Conservation (phyloP, 495 filamentous ascomycete genomes). For the Aspergillus leporis region DNA sequence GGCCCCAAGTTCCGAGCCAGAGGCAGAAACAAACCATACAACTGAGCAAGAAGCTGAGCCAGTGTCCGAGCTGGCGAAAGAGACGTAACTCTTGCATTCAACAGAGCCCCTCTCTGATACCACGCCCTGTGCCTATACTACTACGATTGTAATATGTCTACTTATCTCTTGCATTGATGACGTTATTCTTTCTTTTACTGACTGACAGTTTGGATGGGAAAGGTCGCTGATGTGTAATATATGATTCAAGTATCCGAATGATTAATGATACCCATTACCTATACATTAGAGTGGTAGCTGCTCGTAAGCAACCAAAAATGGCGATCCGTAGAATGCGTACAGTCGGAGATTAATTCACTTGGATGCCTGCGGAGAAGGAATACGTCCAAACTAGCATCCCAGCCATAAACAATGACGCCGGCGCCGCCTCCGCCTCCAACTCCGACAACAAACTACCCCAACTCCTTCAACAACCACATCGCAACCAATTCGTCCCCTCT, state of each 20-base stretch:
- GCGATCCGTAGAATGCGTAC: not conserved
- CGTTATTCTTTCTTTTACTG: conserved; percentile 18
- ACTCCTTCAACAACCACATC: not conserved
- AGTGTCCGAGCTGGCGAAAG: conserved; percentile 19
- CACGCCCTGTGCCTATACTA: conserved; percentile 17
- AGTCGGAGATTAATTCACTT: not conserved
- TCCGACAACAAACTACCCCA: not conserved
- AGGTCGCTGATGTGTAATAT: conserved; percentile 34
- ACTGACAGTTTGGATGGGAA: conserved; percentile 10
- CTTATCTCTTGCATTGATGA: conserved; percentile 13
- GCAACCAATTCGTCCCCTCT: not conserved
- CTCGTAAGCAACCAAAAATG: not conserved
- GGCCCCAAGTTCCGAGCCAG: too few species aligned
- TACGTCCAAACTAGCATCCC: not conserved
- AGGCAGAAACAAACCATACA: conserved; percentile 14
- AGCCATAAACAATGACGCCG: not conserved
- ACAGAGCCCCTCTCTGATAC: conserved; percentile 7
- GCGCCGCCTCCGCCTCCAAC: not conserved
- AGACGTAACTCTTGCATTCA: conserved; percentile 10
- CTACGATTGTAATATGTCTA: conserved; percentile 24
- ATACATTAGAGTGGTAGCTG: not conserved
- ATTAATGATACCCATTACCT: conserved; percentile 43
- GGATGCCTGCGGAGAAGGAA: not conserved
- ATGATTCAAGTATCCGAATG: conserved; percentile 25
- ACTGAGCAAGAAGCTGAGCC: conserved; percentile 15